Percentiles rank a stretch among this genome's conserved stretches.
These are phyloP conservation scores for Venturia nashicola DNA, from an alignment of 2,329 filamentous ascomycete species.

Conservation along the genomic window DNA sequence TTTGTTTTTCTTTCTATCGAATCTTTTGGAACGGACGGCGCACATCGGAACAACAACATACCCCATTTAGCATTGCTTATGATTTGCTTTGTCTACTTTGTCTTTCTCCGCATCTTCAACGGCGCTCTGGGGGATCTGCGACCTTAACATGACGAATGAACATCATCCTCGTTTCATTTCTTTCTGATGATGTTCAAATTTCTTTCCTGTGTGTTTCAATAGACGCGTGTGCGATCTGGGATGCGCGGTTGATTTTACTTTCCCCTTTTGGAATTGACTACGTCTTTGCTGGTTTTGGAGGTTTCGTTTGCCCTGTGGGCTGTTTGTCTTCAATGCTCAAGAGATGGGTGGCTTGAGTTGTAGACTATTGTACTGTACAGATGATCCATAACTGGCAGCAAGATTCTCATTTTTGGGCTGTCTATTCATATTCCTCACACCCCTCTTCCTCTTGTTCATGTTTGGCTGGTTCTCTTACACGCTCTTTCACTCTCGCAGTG, in stretches of 20 bases:
- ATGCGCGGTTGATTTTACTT: background rate
- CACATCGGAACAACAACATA: background rate
- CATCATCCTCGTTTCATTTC: background rate
- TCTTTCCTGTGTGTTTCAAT: background rate
- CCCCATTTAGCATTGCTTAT: slow-evolving; percentile 1
- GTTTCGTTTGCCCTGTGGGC: background rate
- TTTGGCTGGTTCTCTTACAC: background rate
- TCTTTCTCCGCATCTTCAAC: background rate
- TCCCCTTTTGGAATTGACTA: background rate
- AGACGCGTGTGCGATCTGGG: background rate
- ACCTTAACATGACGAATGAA: background rate
- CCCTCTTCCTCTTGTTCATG: background rate
- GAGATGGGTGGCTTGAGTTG: background rate
- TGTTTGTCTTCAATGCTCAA: background rate
- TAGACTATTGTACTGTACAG: background rate
- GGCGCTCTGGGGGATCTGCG: background rate
- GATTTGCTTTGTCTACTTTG: background rate
- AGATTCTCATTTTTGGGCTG: too few species aligned
- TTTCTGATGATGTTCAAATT: background rate
- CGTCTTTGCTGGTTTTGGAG: background rate
- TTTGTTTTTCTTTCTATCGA: background rate
- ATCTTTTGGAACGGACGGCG: background rate
- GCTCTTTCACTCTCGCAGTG: background rate
- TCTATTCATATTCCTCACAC: background rate
- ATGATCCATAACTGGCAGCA: background rate